These are phyloP conservation scores for Oropetium thomaeum DNA, from an alignment of 176 grass and related monocot genomes.

Conservation along the genomic window DNA sequence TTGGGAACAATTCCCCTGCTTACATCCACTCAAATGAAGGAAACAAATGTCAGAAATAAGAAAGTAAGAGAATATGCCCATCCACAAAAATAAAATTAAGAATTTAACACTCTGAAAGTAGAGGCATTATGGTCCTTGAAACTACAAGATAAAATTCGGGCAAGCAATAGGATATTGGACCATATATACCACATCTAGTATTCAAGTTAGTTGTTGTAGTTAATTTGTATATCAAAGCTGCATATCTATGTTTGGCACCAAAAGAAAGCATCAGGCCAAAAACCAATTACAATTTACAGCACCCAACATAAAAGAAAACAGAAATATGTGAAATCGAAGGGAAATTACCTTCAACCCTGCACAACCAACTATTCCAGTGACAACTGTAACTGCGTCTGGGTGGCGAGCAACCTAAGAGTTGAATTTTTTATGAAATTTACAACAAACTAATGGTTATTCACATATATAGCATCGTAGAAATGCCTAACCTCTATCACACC, in stretches of 20 bases:
- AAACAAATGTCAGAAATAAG: neutral
- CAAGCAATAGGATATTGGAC: constrained; percentile 18
- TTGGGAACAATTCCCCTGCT: neutral
- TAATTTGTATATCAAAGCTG: neutral
- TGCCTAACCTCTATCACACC: constrained; percentile 72
- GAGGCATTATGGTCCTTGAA: constrained; percentile 23
- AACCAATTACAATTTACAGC: neutral
- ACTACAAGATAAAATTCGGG: constrained; percentile 20
- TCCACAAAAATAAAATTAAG: constrained; percentile 8
- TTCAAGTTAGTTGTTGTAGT: neutral
- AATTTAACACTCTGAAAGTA: constrained; percentile 24
- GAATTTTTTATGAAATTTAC: neutral
- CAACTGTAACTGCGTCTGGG: constrained; percentile 83
- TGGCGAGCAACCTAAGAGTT: constrained; percentile 76
- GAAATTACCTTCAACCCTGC: constrained; percentile 89
- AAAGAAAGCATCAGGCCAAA: neutral
- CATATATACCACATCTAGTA: constrained; percentile 8
- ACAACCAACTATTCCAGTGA: constrained; percentile 98
- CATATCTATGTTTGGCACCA: neutral
- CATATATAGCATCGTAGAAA: constrained; percentile 15
- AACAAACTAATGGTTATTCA: neutral
- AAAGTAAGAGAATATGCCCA: neutral
- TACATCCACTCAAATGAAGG: neutral
- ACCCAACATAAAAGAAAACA: constrained; percentile 3
- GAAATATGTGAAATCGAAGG: constrained; percentile 9